Base-by-base conservation (phyloP, 108 stramenopile species). In the Fistulifera pelliculosa region DNA sequence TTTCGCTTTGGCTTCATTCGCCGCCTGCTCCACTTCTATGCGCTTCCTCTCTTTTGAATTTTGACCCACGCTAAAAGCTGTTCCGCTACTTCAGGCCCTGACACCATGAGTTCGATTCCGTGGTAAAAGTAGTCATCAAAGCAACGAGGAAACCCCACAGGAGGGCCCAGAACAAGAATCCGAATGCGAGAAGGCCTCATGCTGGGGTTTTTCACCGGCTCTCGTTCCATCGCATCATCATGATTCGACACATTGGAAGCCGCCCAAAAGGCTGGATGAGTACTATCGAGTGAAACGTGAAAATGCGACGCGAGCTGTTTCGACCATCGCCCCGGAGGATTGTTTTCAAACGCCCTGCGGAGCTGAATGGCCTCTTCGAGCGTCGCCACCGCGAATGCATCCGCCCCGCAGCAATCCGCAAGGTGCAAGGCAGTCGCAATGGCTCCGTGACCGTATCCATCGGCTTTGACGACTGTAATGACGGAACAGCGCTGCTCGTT, bases 371-470 rank as follows among this genome's bases (percentile, higher is more conserved):
- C 59, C 65, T 75, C 55, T 62, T 80, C 76, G 27, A 86, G 26
- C 0, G 79, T 87, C 2, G 85, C 85, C 24, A 87, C 85, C 13
- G 80, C 80, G 56, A 87, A 83, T 1, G 79, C 77, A 68, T 71
- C 70, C 22, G 68, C 70, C 17, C 81, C 85, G 49, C 71, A 72
- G 12, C 56, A 27, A 48, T 81, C 73, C 4, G 73, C 68, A 12
- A 85, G 54, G 64, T 70, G 75, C 26, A 73, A 38, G 1, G 86
- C 79, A 8, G 81, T 73, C 18, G 57, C 65, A 28, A 76, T 62
- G 5, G 76, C 70, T 10, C 86, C 86, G 49, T 87, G 86, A 8
- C 86, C 86, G 43, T 87, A 87, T 2, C 79, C 81, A 64, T 87
- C 82, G n/a, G 86, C 86, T 50, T 87, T 87, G 27, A 80, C 72